Conservation (phyloP, 2,329 filamentous ascomycete genomes). For the Didymellaceae sp. region DNA sequence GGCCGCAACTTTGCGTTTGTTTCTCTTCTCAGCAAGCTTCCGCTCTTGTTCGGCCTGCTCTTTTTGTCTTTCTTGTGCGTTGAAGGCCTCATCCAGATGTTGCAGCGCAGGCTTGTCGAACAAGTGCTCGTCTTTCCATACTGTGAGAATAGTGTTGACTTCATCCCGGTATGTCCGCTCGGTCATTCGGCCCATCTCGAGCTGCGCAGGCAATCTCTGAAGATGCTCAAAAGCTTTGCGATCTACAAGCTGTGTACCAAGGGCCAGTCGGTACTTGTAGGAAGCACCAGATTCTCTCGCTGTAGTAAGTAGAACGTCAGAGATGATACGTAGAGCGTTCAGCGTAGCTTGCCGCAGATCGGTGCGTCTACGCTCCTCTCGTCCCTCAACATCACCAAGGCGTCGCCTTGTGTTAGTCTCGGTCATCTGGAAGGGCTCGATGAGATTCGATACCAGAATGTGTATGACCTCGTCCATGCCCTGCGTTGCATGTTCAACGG, state of each 20-base stretch:
- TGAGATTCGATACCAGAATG: slow-evolving; percentile 82
- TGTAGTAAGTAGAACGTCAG: slow-evolving; percentile 76
- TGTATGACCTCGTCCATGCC: slow-evolving; percentile 93
- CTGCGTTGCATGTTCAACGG: slow-evolving; percentile 82
- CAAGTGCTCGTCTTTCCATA: slow-evolving; percentile 43
- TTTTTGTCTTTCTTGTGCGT: slow-evolving; percentile 48
- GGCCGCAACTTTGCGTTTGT: slow-evolving; percentile 22
- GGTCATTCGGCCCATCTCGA: slow-evolving; percentile 80
- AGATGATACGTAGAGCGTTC: slow-evolving; percentile 76
- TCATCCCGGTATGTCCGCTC: slow-evolving; percentile 61
- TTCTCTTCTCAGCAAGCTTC: slow-evolving; percentile 61
- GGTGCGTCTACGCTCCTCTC: slow-evolving; percentile 31
- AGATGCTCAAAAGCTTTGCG: slow-evolving; percentile 76
- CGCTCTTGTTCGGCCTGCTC: slow-evolving; percentile 68
- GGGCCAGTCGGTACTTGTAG: slow-evolving; percentile 84
- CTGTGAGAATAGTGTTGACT: slow-evolving; percentile 41
- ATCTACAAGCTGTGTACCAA: slow-evolving; percentile 73
- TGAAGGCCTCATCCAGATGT: slow-evolving; percentile 39
- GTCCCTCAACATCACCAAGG: slow-evolving; percentile 24
- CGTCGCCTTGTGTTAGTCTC: slow-evolving; percentile 67
- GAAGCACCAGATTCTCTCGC: slow-evolving; percentile 35
- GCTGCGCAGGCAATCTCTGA: slow-evolving; percentile 73
- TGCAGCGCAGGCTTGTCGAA: slow-evolving; percentile 40
- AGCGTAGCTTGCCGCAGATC: slow-evolving; percentile 38
- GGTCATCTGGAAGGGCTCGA: slow-evolving; percentile 75